phyloP scores from a whole-genome alignment of 208 protist genomes.

The Balamuthia mandrillaris region DNA sequence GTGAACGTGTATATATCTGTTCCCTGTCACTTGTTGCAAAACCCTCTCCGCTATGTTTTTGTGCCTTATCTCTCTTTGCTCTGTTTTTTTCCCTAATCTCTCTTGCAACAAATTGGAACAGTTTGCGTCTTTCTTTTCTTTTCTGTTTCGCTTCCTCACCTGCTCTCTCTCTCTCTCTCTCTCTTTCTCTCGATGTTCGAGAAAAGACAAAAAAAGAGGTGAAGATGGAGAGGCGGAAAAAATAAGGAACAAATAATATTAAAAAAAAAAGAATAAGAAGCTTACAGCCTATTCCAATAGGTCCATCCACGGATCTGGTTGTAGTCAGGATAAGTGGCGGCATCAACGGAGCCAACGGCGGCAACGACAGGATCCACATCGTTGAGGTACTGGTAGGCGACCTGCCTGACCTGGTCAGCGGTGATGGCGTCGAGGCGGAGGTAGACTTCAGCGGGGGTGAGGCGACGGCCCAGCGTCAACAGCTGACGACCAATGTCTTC shows the following conservation, averaged over 20 bases:
- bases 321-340: constrained; percentile 59
- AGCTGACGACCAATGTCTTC: constrained; percentile 96
- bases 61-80: not conserved
- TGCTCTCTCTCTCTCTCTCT: not conserved
- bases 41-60: not conserved
- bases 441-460: constrained; percentile 87
- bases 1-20: not conserved
- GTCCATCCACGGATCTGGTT: constrained; percentile 57
- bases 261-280: no score
- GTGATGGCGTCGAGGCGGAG: constrained; percentile 86
- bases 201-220: not conserved
- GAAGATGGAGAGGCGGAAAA: no score
- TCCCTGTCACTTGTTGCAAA: not conserved
- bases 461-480: constrained; percentile 78
- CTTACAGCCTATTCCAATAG: constrained; percentile 48
- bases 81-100: not conserved
- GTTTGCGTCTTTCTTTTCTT: no score
- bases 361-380: constrained; percentile 55
- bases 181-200: not conserved
- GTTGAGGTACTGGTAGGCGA: constrained; percentile 59
- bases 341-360: constrained; percentile 48
- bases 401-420: constrained; percentile 75
- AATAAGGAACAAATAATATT: no score
- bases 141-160: not conserved
- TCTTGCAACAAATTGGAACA: not conserved